Percentiles rank a stretch among this genome's conserved stretches.
phyloP scores from a whole-genome alignment of 2,329 filamentous ascomycete genomes.

The Scorias spongiosa region DNA sequence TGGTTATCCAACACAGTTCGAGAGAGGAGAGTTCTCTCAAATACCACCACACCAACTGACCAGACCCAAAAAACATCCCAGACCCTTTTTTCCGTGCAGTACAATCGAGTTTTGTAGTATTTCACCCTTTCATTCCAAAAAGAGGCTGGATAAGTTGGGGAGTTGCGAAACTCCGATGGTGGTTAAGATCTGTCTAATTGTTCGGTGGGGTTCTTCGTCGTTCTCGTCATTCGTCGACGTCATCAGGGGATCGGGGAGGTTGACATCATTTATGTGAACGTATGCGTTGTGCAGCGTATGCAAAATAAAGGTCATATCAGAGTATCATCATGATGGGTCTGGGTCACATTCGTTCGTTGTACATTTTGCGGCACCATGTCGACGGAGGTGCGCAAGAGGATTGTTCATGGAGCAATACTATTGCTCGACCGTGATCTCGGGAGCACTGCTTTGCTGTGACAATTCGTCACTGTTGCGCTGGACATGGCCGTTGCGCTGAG shows the following conservation, averaged over 20 bases:
- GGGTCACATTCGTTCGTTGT: slow-evolving; percentile 4
- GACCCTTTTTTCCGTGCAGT: too few relatives aligned
- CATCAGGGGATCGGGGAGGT: slow-evolving; percentile 1
- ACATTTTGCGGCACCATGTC: slow-evolving; percentile 1
- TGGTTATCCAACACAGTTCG: neutral
- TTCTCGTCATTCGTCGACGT: slow-evolving; percentile 3
- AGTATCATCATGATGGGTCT: slow-evolving; percentile 2
- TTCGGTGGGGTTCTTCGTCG: slow-evolving; percentile 1
- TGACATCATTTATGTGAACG: slow-evolving; percentile 3
- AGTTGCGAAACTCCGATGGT: slow-evolving; percentile 2
- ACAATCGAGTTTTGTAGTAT: too few relatives aligned
- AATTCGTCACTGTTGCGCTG: slow-evolving; percentile 48
- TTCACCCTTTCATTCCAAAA: too few relatives aligned
- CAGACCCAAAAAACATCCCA: too few relatives aligned
- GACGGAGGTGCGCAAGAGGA: slow-evolving; percentile 3
- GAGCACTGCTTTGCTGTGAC: slow-evolving; percentile 39
- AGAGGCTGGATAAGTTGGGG: slow-evolving; percentile 5
- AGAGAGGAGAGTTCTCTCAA: too few relatives aligned
- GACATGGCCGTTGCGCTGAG: slow-evolving; percentile 47
- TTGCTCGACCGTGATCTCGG: slow-evolving; percentile 50
- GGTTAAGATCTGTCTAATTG: slow-evolving; percentile 4
- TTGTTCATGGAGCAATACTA: slow-evolving; percentile 7
- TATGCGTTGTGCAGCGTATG: neutral
- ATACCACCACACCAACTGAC: too few relatives aligned
- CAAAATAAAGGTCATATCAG: neutral